Evolutionary conservation across 768 basidiomycete species (phyloP), one percentile per base, ranked within the genome.

Genomic region (Antrodiella citrinella): DNA sequence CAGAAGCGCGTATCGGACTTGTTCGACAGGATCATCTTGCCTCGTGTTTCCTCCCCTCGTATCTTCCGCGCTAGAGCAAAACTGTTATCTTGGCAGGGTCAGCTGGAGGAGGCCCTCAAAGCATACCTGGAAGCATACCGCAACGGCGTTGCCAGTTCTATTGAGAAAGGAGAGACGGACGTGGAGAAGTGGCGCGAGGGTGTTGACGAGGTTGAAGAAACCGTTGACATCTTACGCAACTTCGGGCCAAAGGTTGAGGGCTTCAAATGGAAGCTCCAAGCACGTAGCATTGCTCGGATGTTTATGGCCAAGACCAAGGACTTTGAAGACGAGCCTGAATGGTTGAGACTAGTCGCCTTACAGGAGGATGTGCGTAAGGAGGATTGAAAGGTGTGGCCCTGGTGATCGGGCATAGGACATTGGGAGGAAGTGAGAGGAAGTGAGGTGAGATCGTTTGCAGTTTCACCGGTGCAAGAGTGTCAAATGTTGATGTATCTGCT

Each of bases 301-400:
- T 98, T 97, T 67, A 77, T 90, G 68, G 94, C 88, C 4, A 73
- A 89, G 52, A 91, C 89, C 52, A 83, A 73, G 65, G 89, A 71
- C 51, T 97, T 93, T 56, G 88, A 86, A 65, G 93, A 93, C 47
- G 89, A 96, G 64, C 76, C 82, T 3, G 92, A 91, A 69, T 97
- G 88, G 84, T 63, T 70, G 22, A 71, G 72, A 54, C 69, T 98
- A 60, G 71, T 73, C 59, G 78, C 74, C 53, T 64, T 92, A 58
- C 70, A 81, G 59, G 81, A 83, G 39, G 86, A 89, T 24, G 54
- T 64, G 41, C 58, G 54, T 44, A 57, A 52, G 49, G 60, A 58
- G 43, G 60, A 60, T 23, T 57, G 56, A 44, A 39, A 26, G n/a
- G n/a, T n/a, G 43, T 45, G 25, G 45, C 40, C 47, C 45, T 18